Evolutionary conservation across 805 yeast species (phyloP).

Genomic region (Hanseniaspora guilliermondii): DNA sequence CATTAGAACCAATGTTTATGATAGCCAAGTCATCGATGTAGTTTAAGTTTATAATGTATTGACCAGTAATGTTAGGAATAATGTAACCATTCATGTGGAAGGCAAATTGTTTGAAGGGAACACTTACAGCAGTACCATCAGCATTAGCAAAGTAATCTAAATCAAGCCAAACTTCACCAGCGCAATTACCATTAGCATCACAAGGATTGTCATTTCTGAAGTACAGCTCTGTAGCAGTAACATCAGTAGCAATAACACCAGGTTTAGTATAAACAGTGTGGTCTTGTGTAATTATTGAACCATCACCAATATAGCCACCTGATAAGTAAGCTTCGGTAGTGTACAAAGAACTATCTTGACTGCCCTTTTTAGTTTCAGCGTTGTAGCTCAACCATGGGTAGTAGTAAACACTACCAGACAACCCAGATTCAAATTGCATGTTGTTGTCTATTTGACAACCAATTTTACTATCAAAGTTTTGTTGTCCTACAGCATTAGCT

Average conservation of each 20-base stretch:
- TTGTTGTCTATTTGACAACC: not conserved
- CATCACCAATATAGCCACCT: constrained; percentile 6
- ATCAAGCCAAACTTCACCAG: not conserved
- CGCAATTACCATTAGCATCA: not conserved
- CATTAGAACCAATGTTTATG: too few species aligned
- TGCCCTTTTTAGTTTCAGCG: not conserved
- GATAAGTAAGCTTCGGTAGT: not conserved
- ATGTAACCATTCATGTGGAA: too few species aligned
- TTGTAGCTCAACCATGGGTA: constrained; percentile 1
- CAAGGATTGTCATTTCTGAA: not conserved
- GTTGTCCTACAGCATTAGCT: not conserved
- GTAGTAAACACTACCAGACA: not conserved
- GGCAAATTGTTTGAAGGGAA: too few species aligned
- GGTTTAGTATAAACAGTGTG: too few species aligned
- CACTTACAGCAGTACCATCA: constrained; percentile 1
- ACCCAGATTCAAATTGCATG: not conserved
- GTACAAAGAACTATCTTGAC: too few species aligned
- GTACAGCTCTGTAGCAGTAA: not conserved
- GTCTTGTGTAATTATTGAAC: not conserved
- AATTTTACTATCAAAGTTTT: not conserved
- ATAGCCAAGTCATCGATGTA: too few species aligned
- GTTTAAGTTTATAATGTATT: too few species aligned
- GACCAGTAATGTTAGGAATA: too few species aligned
- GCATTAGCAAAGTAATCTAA: not conserved
- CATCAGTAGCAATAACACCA: not conserved